Base-by-base conservation (phyloP, 805 yeast genomes). In the Lachancea cidri region DNA sequence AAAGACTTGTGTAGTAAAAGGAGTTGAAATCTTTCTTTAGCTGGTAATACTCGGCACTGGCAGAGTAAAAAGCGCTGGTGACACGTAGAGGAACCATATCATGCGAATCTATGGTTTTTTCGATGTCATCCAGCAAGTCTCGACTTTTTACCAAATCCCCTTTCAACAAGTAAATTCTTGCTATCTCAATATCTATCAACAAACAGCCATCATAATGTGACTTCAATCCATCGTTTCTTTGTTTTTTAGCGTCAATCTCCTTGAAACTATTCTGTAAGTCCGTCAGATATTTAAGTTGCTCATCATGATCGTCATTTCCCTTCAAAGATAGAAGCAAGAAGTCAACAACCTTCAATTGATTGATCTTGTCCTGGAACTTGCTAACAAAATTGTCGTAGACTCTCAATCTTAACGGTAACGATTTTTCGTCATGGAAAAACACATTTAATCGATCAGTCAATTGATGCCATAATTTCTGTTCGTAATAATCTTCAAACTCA, bases 381-480 rank as follows among this genome's bases (percentile, higher is more conserved):
- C 72, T 55, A 39, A 93, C 76, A 60, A 93, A 88, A 47, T 76
- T 76, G 43, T 79, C 77, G 63, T 76, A 91, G 39, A 91, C 65
- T 48, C 79, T 77, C 52, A 81, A 61, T 50, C 91, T 76, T 42
- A 86, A 64, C 0, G 74, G 66, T 29, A 61, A 64, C 11, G 84
- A 71, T 19, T 69, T 70, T 6, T 77, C 72, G 42, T 72, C 69
- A 33, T 67, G 68, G 66, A 77, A 91, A 57, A 89, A 75, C 47
- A 72, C 73, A 27, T 67, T 65, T 43, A 93, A 68, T 5, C 77
- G 65, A 46, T 77, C 76, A 2, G 96, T 86, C 58, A 93, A 74
- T 69, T 93, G 98, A 67, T 83, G 94, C 97, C 97, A 93, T 60
- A 91, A 74, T 63, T 87, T 88, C 52, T 95, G 73, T 57, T 88